Evolutionary conservation across 129 eudicot species (phyloP), one percentile per base, ranked within the genome.

Genomic region (Arctium minus): DNA sequence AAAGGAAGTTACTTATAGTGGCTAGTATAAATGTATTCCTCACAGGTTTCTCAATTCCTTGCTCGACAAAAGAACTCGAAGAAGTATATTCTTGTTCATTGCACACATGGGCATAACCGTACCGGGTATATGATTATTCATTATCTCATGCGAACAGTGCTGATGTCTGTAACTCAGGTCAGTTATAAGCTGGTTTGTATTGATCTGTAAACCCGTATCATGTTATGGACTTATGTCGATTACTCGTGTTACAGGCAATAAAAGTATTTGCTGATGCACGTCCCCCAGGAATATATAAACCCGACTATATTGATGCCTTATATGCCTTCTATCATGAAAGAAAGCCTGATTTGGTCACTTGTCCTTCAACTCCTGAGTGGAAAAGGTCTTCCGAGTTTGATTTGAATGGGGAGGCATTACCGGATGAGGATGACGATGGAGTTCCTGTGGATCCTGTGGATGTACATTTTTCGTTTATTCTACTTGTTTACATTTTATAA

Each of bases 21-120:
- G 31, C 48, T 79, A 60, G 36, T 38, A 32, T 74, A 50, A 74
- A 32, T 75, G 79, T 76, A 15, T 81, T 48, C 12, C 1, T 78
- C 70, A 38, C 88, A 92, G 99, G 99, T 96, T 67, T 82, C 89
- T 72, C 97, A 93, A 82, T 96, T 87, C 88, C 71, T 96, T 76
- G 85, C 85, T 44, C 87, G 94, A 33, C 98, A 96, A 68, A 92
- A 89, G 84, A 91, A 93, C 81, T 56, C 92, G 18, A 96, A 93
- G 87, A 96, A 89, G 88, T 87, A 88, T 86, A 88, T 92, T 74
- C 91, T 96, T 82, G 97, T 96, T 72, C 99, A 96, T 78, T 96
- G 99, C 85, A 96, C 98, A 0, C 99, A 96, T 76, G 99, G 99
- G 90, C 99, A 96, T 84, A 96, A 96, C 82, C 98, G 99, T 27